Conservation (phyloP, 2,329 filamentous ascomycete genomes). For the Ophiostoma perfectum region DNA sequence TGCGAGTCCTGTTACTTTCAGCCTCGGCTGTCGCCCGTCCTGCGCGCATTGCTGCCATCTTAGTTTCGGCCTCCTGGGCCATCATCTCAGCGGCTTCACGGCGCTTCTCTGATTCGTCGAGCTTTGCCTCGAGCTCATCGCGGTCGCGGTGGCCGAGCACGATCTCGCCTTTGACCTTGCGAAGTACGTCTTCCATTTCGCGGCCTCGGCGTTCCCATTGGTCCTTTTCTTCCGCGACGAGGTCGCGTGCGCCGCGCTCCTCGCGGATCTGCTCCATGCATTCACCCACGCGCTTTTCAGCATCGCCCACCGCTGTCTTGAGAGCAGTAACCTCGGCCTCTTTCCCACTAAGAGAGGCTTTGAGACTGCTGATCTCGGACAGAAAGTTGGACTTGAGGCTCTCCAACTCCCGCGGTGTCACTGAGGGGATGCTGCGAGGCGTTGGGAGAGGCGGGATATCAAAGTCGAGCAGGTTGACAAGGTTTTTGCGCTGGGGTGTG, state of each 20-base stretch:
- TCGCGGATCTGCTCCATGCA: conserved; percentile 78
- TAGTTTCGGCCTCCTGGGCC: conserved; percentile 69
- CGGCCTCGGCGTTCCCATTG: conserved; percentile 79
- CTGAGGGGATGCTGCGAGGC: conserved; percentile 80
- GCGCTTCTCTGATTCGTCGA: conserved; percentile 71
- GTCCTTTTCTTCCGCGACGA: conserved; percentile 67
- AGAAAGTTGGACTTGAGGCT: conserved; percentile 84
- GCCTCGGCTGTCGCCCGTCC: conserved; percentile 42
- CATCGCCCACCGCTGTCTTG: conserved; percentile 81
- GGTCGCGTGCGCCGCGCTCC: conserved; percentile 63
- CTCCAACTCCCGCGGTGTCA: conserved; percentile 88
- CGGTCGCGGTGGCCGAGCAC: conserved; percentile 71
- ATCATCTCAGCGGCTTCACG: conserved; percentile 69
- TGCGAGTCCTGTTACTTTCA: conserved; percentile 16
- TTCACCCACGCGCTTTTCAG: conserved; percentile 85
- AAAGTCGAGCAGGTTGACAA: conserved; percentile 75
- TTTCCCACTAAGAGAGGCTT: conserved; percentile 83
- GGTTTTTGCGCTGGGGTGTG: conserved; percentile 45
- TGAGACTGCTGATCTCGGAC: conserved; percentile 90
- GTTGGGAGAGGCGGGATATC: conserved; percentile 93
- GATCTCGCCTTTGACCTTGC: conserved; percentile 76
- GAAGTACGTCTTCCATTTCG: conserved; percentile 78
- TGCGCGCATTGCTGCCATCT: conserved; percentile 67
- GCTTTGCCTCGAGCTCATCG: conserved; percentile 68
- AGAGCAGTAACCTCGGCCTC: conserved; percentile 86